These are phyloP conservation scores for Penicillium sp. DNA, from an alignment of 2,329 filamentous ascomycete species.

Conservation along the genomic window DNA sequence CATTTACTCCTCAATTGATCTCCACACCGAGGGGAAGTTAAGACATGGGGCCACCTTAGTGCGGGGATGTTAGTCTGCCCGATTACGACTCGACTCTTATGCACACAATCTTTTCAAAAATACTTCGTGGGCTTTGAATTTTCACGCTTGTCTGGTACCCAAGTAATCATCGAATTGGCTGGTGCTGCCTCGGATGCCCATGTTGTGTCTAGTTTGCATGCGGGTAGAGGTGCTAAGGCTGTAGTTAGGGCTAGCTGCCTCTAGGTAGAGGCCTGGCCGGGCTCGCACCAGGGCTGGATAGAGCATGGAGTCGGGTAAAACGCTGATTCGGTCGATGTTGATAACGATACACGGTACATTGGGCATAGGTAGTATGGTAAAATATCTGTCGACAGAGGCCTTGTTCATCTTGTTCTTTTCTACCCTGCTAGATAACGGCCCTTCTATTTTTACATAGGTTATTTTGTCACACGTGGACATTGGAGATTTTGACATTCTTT, in stretches of 20 bases:
- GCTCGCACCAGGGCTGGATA: not conserved
- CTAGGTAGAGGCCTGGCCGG: not conserved
- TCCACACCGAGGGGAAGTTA: not conserved
- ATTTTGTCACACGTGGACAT: not conserved
- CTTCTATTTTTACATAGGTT: not conserved
- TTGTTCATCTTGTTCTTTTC: not conserved
- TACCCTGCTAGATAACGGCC: not conserved
- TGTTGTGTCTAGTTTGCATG: not conserved
- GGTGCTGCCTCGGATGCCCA: not conserved
- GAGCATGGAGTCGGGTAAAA: not conserved
- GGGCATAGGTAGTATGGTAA: not conserved
- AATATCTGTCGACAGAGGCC: not conserved
- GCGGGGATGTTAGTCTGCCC: too few relatives aligned
- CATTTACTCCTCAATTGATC: not conserved
- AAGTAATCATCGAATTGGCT: not conserved
- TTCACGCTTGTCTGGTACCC: not conserved
- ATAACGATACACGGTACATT: not conserved
- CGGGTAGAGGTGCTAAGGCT: not conserved
- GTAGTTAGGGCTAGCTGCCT: constrained; percentile 1
- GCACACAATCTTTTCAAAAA: not conserved
- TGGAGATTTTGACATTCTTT: not conserved
- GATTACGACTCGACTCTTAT: not conserved
- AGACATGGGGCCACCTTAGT: not conserved
- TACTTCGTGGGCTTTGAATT: not conserved
- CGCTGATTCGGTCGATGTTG: constrained; percentile 1